Conservation (phyloP, 208 protist species). For the Strigomonas galati region DNA sequence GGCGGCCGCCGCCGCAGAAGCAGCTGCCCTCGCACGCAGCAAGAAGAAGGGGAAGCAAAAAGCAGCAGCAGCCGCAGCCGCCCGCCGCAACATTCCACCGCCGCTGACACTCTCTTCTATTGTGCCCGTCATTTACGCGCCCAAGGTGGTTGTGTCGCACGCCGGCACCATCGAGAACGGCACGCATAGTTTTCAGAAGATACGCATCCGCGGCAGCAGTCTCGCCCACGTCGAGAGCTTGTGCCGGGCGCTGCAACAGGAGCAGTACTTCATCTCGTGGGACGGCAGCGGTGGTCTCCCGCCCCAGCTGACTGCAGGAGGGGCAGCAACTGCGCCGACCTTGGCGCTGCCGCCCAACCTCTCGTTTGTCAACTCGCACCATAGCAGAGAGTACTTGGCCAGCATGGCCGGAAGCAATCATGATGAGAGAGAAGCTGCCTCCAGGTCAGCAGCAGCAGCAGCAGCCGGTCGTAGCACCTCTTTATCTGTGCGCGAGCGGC, state of each 20-base stretch:
- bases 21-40: background rate
- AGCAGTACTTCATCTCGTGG: slow-evolving; percentile 55
- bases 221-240: slow-evolving; percentile 76
- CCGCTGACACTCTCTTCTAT: slow-evolving; percentile 17
- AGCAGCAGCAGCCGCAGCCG: slow-evolving; percentile 11
- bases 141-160: slow-evolving; percentile 75
- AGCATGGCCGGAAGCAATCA: too few relatives aligned
- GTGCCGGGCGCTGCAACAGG: slow-evolving; percentile 33
- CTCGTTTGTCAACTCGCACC: slow-evolving; percentile 21
- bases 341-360: slow-evolving; percentile 25
- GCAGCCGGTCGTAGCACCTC: too few relatives aligned
- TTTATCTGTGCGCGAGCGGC: too few relatives aligned
- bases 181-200: slow-evolving; percentile 79
- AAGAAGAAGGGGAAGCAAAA: background rate
- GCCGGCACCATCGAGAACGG: slow-evolving; percentile 76
- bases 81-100: too few relatives aligned
- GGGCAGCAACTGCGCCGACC: background rate
- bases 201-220: slow-evolving; percentile 84
- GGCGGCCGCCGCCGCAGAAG: background rate
- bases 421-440: too few relatives aligned
- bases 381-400: background rate
- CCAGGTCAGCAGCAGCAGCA: too few relatives aligned
- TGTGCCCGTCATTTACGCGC: slow-evolving; percentile 81
- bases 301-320: background rate
- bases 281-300: background rate